Evolutionary conservation across 164 flowering plant genomes (phyloP).

Genomic region (Vitis riparia): DNA sequence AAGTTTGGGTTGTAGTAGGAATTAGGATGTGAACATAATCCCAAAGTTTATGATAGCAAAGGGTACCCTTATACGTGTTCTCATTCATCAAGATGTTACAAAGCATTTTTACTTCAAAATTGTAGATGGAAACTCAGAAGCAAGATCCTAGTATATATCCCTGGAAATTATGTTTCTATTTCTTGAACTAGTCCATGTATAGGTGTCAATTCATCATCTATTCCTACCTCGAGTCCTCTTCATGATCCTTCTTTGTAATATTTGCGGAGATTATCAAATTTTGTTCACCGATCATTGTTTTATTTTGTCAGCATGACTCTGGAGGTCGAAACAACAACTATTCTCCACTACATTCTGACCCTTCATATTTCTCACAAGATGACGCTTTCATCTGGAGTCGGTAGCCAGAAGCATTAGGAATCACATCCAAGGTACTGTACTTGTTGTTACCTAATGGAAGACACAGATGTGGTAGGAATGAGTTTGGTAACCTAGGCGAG

Average conservation of each 20-base stretch:
- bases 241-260: constrained; percentile 34
- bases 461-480: accelerated
- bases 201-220: constrained; percentile 36
- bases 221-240: constrained; percentile 40
- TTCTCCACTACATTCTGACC: constrained; percentile 27
- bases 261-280: constrained; percentile 61
- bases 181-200: constrained; percentile 49
- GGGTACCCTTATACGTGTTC: no score
- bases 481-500: no score
- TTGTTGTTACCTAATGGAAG: no score
- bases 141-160: background rate
- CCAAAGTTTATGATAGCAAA: no score
- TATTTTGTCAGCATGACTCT: constrained; percentile 43
- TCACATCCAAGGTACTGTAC: constrained; percentile 32
- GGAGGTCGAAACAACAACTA: constrained; percentile 37
- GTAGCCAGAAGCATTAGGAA: constrained; percentile 39
- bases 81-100: no score
- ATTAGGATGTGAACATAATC: no score
- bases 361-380: constrained; percentile 42
- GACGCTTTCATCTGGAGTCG: constrained; percentile 41
- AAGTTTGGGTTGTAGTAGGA: no score
- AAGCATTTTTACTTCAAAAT: no score
- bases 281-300: constrained; percentile 54
- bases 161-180: constrained; percentile 53
- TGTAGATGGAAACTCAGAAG: no score